Conservation (phyloP, 1,139 yeast species). For the Debaryomyces robertsiae region DNA sequence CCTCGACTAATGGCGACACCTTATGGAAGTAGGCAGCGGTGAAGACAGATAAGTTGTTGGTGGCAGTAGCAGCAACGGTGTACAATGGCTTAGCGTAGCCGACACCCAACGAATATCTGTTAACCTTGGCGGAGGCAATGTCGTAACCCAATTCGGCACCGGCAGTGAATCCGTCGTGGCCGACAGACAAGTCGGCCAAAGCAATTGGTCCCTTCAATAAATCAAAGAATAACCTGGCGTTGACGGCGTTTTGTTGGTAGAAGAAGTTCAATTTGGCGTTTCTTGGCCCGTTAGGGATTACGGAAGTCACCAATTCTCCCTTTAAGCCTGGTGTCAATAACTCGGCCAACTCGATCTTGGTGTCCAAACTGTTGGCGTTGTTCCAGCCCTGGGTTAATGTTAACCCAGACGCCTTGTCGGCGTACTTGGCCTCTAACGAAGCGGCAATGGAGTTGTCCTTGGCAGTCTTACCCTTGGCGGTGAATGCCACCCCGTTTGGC, state of each 20-base stretch:
- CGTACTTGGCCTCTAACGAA: conserved; percentile 86
- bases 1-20: conserved; percentile 88
- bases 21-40: conserved; percentile 97
- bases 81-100: conserved; percentile 91
- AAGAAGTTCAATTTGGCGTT: conserved; percentile 88
- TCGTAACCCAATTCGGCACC: conserved; percentile 99
- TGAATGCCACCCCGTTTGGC: conserved; percentile 94
- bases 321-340: conserved; percentile 94
- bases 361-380: conserved; percentile 87
- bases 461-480: conserved; percentile 90
- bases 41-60: conserved; percentile 87
- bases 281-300: conserved; percentile 86
- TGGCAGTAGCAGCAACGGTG: conserved; percentile 85
- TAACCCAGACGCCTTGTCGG: conserved; percentile 91
- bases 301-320: conserved; percentile 87
- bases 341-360: conserved; percentile 91
- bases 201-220: conserved; percentile 94
- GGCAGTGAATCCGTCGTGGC: conserved; percentile 95
- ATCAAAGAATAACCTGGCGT: conserved; percentile 95
- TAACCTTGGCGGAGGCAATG: conserved; percentile 86
- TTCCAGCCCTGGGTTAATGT: conserved; percentile 98
- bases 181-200: conserved; percentile 91
- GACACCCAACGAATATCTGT: conserved; percentile 91
- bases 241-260: conserved; percentile 91
- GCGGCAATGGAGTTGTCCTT: conserved; percentile 85